Evolutionary conservation across 208 protist genomes (phyloP).

Genomic region (Hexamita inflata): DNA sequence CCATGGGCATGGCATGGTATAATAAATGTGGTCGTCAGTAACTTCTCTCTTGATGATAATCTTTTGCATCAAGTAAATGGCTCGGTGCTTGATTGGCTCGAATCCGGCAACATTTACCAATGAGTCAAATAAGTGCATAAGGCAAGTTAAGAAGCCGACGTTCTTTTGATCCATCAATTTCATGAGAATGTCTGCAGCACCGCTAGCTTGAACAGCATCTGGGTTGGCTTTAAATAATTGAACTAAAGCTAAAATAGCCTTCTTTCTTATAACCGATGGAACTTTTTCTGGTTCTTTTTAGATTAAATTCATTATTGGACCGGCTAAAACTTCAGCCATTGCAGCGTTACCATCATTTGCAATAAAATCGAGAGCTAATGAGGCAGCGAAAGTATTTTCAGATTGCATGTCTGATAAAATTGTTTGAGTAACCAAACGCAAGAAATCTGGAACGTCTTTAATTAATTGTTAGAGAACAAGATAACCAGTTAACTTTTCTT

Average conservation of each 20-base stretch:
- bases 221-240: conserved; percentile 79
- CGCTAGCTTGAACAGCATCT: conserved; percentile 35
- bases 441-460: conserved; percentile 80
- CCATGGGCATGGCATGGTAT: conserved; percentile 27
- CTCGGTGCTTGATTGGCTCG: neutral
- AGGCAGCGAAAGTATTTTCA: conserved; percentile 65
- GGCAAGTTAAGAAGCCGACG: conserved; percentile 28
- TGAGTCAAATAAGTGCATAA: neutral
- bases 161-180: conserved; percentile 22
- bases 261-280: conserved; percentile 76
- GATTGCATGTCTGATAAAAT: conserved; percentile 77
- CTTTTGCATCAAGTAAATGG: conserved; percentile 20
- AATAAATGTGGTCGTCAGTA: conserved; percentile 23
- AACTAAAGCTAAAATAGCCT: conserved; percentile 82
- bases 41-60: conserved; percentile 28
- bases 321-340: conserved; percentile 82
- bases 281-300: conserved; percentile 51
- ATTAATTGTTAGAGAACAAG: conserved; percentile 76
- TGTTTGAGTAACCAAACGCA: conserved; percentile 87
- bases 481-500: conserved; percentile 92
- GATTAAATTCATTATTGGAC: conserved; percentile 74
- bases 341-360: conserved; percentile 85
- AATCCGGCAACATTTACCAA: neutral
- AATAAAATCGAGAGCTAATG: conserved; percentile 80
- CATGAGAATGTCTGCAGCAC: neutral